Evolutionary conservation across 768 basidiomycete genomes (phyloP), one percentile per base, ranked within the genome.

Genomic region (Ramaria rubella): DNA sequence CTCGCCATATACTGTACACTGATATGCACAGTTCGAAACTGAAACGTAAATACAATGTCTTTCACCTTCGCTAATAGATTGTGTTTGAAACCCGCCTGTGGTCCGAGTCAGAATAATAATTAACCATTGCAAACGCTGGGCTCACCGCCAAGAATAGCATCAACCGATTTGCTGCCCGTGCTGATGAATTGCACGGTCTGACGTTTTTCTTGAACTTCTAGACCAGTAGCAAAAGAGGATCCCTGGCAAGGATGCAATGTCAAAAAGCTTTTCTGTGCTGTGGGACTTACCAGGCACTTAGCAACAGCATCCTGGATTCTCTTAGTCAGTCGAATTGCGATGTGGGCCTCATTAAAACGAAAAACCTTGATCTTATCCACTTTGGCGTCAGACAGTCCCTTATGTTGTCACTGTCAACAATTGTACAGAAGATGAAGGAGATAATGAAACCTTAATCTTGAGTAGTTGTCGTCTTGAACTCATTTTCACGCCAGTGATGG

Each of bases 311-410:
- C 94, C 90, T 94, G 44, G 45, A 19, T 51, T 49, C n/a, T 38
- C 50, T 38, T 12, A 51, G 55, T 15, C 17, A 19, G 34, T 27
- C 6, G 36, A 40, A 7, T 5, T 14, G 26, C 26, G 27, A 3
- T 49, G 12, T 26, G 33, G 23, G n/a, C n/a, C 19, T 27, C 15
- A 11, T 26, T 43, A 36, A 38, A 49, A 7, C 14, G 3, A 38
- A 57, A 60, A 57, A 55, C 92, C 75, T 95, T 95, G 64, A 97
- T 90, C 69, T 98, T 98, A 66, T 98, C 94, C 1, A 98, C 93
- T 68, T 98, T 98, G 0, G 94, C 89, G 63, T 96, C 94, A 3
- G 94, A 94, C 79, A 95, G 86, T 42, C 94, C 94, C 91, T 94
- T 6, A 27, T 24, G 2, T 11, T 48, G 21, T 48, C 4, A 48